Percentiles rank a stretch among this genome's conserved stretches.
phyloP scores from a whole-genome alignment of 495 filamentous ascomycete species.

The Ramalina intermedia region DNA sequence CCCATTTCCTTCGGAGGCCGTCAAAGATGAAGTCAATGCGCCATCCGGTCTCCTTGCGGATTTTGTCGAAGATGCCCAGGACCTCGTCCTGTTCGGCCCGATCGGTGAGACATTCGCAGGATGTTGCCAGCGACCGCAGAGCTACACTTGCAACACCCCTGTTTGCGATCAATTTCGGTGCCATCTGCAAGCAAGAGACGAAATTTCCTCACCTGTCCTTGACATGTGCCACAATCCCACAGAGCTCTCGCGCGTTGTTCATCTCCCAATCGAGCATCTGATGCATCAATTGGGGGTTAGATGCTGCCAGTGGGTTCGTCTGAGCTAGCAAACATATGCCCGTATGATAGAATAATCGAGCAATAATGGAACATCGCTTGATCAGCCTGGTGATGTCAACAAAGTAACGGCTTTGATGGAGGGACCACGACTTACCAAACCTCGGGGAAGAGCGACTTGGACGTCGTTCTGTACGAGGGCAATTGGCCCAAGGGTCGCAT shows the following conservation, averaged over 20 bases:
- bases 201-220: slow-evolving; percentile 45
- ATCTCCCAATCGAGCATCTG: slow-evolving; percentile 57
- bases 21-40: slow-evolving; percentile 49
- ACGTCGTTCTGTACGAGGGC: slow-evolving; percentile 48
- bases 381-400: slow-evolving; percentile 44
- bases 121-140: slow-evolving; percentile 63
- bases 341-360: slow-evolving; percentile 83
- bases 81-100: slow-evolving; percentile 70
- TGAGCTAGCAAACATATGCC: slow-evolving; percentile 68
- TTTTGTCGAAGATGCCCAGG: slow-evolving; percentile 57
- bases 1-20: slow-evolving; percentile 63
- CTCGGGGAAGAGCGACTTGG: slow-evolving; percentile 69
- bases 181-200: background rate
- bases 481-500: slow-evolving; percentile 79
- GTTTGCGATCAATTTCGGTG: slow-evolving; percentile 1
- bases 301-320: slow-evolving; percentile 47
- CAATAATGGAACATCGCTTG: slow-evolving; percentile 66
- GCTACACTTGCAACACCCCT: slow-evolving; percentile 63
- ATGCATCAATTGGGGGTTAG: slow-evolving; percentile 31
- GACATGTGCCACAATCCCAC: slow-evolving; percentile 74
- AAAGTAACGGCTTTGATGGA: background rate
- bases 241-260: slow-evolving; percentile 64
- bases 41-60: slow-evolving; percentile 70
- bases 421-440: slow-evolving; percentile 50
- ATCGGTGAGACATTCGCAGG: slow-evolving; percentile 55